Base-by-base conservation (phyloP, 768 basidiomycete genomes). In the Auricularia heimuer region DNA sequence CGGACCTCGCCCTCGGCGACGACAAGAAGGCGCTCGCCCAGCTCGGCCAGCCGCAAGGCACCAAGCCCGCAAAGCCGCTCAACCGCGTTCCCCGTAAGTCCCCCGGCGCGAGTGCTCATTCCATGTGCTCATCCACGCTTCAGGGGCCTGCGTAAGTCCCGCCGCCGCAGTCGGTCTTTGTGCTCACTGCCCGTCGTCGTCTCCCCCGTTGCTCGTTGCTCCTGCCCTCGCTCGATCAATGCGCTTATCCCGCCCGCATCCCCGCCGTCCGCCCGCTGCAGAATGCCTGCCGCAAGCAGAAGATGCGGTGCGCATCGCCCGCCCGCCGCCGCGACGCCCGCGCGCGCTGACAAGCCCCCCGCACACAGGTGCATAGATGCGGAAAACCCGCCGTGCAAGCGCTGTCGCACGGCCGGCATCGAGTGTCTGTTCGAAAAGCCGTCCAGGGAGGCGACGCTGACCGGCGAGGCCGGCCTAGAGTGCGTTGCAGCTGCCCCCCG, bases 391-490 rank as follows among this genome's bases (percentile, higher is more conserved):
- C 95, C 95, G n/a, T 98, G 95, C 76, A 87, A 90, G 71, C 85
- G 95, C 54, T 98, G 95, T 77, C 83, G 91, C 37, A 89, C 93
- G 70, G 88, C 90, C 21, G 90, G 92, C 2, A 80, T 97, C 12
- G 91, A 94, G 51, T 98, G 95, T 77, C 81, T 97, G 39, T 96
- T 98, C 73, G 95, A 98, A 75, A 97, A 97, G 70, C 95, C 95
- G 2, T 87, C 86, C 12, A 82, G 87, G 69, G 92, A 94, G 73
- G 89, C 90, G 14, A 90, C 88, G 64, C 82, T 93, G 61, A 91
- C 91, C 7, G 90, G 91, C 56, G 92, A 94, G 75, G 92, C 92
- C 18, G 92, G 92, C 7, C 75, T 94, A 63, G 93, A 94, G 92
- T 94, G 73, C 75, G 90, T 79, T 24, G 54, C 66, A 29, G 18